A percentile compares a stretch with the other conserved stretches of the same genome.
phyloP scores from a whole-genome alignment of 2,329 filamentous ascomycete species.

The Drechslerella coelobrocha region DNA sequence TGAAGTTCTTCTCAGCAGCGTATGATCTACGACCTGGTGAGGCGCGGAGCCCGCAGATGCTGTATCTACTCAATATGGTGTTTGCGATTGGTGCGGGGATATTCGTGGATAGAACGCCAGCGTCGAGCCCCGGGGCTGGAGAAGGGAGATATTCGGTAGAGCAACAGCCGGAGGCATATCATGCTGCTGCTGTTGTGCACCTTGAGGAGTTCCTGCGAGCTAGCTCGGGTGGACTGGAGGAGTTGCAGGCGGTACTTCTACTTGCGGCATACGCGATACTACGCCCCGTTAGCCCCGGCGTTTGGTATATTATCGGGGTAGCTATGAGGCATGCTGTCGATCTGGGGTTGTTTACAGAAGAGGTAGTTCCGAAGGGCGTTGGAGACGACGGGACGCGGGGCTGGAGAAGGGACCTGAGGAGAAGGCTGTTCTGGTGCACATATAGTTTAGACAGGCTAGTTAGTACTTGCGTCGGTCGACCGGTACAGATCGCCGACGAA shows the following conservation, averaged over 20 bases:
- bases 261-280: conserved; percentile 90
- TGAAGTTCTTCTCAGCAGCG: conserved; percentile 82
- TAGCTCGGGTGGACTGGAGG: conserved; percentile 87
- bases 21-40: conserved; percentile 69
- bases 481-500: conserved; percentile 94
- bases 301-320: conserved; percentile 98
- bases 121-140: conserved; percentile 51
- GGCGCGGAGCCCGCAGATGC: conserved; percentile 67
- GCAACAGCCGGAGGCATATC: conserved; percentile 89
- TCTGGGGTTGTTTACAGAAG: conserved; percentile 89
- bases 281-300: conserved; percentile 85
- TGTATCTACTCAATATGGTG: conserved; percentile 96
- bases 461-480: conserved; percentile 88
- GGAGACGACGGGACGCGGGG: conserved; percentile 73
- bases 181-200: conserved; percentile 91
- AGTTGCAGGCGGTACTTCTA: conserved; percentile 89
- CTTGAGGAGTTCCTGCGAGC: conserved; percentile 82
- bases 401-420: conserved; percentile 83
- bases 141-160: conserved; percentile 31
- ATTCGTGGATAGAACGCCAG: conserved; percentile 69
- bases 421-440: conserved; percentile 94
- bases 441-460: conserved; percentile 95
- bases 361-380: conserved; percentile 62
- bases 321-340: conserved; percentile 89
- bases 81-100: conserved; percentile 95